Evolutionary conservation across 2,329 filamentous ascomycete genomes (phyloP), one percentile per base, ranked within the genome.

Genomic region (Epichloe brachyelytri): DNA sequence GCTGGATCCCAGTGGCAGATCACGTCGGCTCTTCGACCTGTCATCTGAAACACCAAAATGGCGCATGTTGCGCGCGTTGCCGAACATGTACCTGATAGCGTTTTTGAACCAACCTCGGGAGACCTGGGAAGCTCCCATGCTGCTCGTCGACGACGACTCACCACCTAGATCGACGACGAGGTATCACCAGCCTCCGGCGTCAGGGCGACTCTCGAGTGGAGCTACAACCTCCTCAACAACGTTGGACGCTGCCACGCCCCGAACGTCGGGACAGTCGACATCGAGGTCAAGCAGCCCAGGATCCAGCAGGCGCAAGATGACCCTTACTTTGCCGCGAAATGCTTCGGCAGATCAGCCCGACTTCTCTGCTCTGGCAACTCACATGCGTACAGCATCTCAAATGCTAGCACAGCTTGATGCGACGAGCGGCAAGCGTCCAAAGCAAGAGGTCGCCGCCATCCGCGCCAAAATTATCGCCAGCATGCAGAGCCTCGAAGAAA

Each of bases 401-500:
- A 93, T 93, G 87, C 72, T 93, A 43, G 85, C 87, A 14, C 87
- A 93, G 60, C 74, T 93, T 10, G 86, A 93, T 53, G 79, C 85
- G 2, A 91, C 85, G 20, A 84, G 84, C 56, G 84, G 86, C 30
- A 93, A 91, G 67, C 76, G 87, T 36, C 87, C 87, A 1, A 85
- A 79, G 62, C 80, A 82, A 33, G 87, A 93, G 66, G 87, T 93
- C 4, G 87, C 86, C 17, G 85, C 86, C 7, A 93, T 93, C 64
- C 78, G 88, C 58, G 82, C 86, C 40, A 89, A 88, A 68, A 93
- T 93, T 56, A 93, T 93, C 59, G 87, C 87, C 3, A 91, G 86
- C 65, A 93, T 93, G 88, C 87, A 93, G 64, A 88, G 78, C 57
- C 70, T 93, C 8, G 87, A 93, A 65, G 88, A 93, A 65, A 85